Conservation (phyloP, 2,329 filamentous ascomycete species). For the Alternaria burnsii region DNA sequence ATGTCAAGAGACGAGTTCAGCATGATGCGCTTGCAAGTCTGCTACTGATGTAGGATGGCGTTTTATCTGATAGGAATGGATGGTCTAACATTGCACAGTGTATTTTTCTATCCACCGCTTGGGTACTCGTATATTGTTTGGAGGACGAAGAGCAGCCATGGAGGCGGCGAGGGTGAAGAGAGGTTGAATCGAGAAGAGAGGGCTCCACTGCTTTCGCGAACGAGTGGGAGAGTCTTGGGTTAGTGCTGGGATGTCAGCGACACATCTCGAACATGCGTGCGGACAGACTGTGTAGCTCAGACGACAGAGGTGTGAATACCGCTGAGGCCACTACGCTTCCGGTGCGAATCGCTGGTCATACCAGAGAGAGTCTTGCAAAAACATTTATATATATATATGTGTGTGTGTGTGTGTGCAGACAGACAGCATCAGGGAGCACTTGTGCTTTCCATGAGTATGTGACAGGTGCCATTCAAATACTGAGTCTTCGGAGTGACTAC, state of each 20-base stretch:
- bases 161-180: neutral
- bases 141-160: neutral
- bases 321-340: neutral
- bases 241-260: neutral
- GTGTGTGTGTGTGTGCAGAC: neutral
- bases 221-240: neutral
- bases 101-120: slow-evolving; percentile 8
- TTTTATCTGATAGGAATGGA: neutral
- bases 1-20: neutral
- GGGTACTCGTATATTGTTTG: slow-evolving; percentile 1
- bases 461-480: neutral
- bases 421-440: neutral
- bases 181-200: neutral
- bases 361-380: neutral
- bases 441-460: neutral
- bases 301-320: neutral
- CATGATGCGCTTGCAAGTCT: neutral
- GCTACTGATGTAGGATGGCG: neutral
- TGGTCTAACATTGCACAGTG: neutral
- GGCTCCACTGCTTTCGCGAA: slow-evolving; percentile 1
- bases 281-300: neutral
- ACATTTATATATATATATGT: no score
- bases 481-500: slow-evolving; percentile 63
- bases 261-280: neutral
- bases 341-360: neutral